A percentile compares a stretch with the other conserved stretches of the same genome.
Evolutionary conservation across 805 yeast species (phyloP).

Genomic region (Scheffersomyces ergatensis): DNA sequence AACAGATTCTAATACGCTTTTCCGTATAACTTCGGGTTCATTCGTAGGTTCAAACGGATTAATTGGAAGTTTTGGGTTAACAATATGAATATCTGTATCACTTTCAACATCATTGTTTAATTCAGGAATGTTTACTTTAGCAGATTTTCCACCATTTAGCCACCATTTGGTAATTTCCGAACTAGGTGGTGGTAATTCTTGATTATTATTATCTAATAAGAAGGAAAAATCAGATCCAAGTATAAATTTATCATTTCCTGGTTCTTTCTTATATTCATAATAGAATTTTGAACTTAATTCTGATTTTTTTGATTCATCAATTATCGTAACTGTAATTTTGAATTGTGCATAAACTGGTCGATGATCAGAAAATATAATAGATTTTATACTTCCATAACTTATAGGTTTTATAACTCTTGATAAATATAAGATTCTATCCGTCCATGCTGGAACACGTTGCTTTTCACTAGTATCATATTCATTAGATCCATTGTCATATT

Average conservation of each 20-base stretch:
- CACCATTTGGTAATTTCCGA: conserved; percentile 87
- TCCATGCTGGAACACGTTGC: conserved; percentile 94
- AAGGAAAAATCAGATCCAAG: conserved; percentile 12
- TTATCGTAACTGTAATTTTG: conserved; percentile 57
- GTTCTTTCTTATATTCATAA: conserved; percentile 46
- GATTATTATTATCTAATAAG: conserved; percentile 21
- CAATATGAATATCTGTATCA: conserved; percentile 24
- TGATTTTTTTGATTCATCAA: conserved; percentile 60
- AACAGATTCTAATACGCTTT: conserved; percentile 13
- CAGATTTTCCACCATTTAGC: conserved; percentile 75
- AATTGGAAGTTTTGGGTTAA: conserved; percentile 67
- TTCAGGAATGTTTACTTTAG: conserved; percentile 59
- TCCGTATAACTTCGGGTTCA: conserved; percentile 51
- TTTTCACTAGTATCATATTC: conserved; percentile 87
- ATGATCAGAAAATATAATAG: conserved; percentile 78
- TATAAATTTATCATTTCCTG: conserved; percentile 40
- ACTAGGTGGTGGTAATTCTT: conserved; percentile 82
- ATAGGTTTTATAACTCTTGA: conserved; percentile 59
- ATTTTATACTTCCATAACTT: conserved; percentile 56
- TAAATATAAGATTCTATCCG: conserved; percentile 76
- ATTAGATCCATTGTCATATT: conserved; percentile 81
- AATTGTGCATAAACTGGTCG: conserved; percentile 82
- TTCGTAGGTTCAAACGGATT: conserved; percentile 68
- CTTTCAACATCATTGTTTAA: conserved; percentile 25
- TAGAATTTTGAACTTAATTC: conserved; percentile 58